Percentiles rank a stretch among this genome's conserved stretches.
Evolutionary conservation across 2,329 filamentous ascomycete genomes (phyloP).

Genomic region (Neonectria ditissima): DNA sequence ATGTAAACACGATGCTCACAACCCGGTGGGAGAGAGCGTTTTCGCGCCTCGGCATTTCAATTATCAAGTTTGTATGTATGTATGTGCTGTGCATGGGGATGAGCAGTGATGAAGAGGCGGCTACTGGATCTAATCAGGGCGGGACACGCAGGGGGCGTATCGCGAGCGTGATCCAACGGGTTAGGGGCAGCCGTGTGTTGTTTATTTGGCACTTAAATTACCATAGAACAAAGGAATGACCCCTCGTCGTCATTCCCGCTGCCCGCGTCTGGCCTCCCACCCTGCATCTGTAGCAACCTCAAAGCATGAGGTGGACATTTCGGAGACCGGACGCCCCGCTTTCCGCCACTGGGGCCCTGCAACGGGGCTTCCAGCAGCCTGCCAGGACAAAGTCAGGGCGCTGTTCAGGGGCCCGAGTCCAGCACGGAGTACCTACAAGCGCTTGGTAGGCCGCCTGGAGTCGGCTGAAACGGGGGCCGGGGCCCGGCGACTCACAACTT

Average conservation of each 20-base stretch:
- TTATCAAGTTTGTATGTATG: not conserved
- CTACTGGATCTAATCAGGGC: not conserved
- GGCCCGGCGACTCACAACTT: not conserved
- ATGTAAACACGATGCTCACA: constrained; percentile 42
- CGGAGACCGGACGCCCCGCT: not conserved
- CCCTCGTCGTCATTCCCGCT: constrained; percentile 18
- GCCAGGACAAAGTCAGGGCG: constrained; percentile 8
- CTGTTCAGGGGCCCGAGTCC: not conserved
- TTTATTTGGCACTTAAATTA: too few relatives aligned
- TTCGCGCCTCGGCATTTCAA: constrained; percentile 20
- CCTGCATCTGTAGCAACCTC: constrained; percentile 1
- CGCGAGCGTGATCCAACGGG: constrained; percentile 3
- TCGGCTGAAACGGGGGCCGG: constrained; percentile 25
- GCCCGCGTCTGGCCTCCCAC: not conserved
- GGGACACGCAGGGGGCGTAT: not conserved
- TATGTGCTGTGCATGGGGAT: not conserved
- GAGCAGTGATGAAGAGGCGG: not conserved
- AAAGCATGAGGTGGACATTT: constrained; percentile 4
- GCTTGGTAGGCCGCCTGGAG: not conserved
- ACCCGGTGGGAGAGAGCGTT: constrained; percentile 39
- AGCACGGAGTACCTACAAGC: not conserved
- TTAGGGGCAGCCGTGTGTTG: not conserved
- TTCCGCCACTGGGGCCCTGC: constrained; percentile 4
- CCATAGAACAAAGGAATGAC: constrained; percentile 23
- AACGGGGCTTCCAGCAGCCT: constrained; percentile 8